Conservation (phyloP, 129 eudicot genomes). For the Flaveria brownii region DNA sequence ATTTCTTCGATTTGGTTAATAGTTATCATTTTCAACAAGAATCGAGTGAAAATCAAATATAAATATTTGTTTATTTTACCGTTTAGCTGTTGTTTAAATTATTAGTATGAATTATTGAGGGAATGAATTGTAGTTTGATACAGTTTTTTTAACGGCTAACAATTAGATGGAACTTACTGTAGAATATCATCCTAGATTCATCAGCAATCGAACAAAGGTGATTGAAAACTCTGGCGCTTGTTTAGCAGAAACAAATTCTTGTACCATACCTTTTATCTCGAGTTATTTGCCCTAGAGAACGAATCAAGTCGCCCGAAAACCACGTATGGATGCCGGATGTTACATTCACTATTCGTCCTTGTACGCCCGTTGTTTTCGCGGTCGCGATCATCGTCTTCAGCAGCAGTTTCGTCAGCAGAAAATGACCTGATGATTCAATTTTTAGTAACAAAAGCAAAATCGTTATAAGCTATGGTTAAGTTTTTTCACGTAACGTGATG, state of each 20-base stretch:
- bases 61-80: too few relatives aligned
- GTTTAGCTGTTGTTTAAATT: too few relatives aligned
- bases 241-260: too few relatives aligned
- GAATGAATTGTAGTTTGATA: too few relatives aligned
- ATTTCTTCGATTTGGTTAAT: too few relatives aligned
- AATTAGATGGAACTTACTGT: background rate
- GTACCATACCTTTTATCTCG: conserved; percentile 52
- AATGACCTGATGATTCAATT: conserved; percentile 60
- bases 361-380: conserved; percentile 57
- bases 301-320: conserved; percentile 81
- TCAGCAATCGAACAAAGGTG: background rate
- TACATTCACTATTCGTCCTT: conserved; percentile 95
- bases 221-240: too few relatives aligned
- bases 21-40: too few relatives aligned
- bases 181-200: conserved; percentile 27
- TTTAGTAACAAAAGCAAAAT: too few relatives aligned
- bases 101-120: too few relatives aligned
- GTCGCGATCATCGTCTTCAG: conserved; percentile 71
- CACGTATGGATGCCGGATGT: conserved; percentile 80
- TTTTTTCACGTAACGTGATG: too few relatives aligned
- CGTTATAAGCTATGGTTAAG: too few relatives aligned
- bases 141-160: background rate
- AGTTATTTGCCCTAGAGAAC: conserved; percentile 64
- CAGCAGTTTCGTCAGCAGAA: conserved; percentile 77
- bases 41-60: too few relatives aligned